phyloP scores from a whole-genome alignment of 345 rosid genomes.

The Heritiera littoralis region DNA sequence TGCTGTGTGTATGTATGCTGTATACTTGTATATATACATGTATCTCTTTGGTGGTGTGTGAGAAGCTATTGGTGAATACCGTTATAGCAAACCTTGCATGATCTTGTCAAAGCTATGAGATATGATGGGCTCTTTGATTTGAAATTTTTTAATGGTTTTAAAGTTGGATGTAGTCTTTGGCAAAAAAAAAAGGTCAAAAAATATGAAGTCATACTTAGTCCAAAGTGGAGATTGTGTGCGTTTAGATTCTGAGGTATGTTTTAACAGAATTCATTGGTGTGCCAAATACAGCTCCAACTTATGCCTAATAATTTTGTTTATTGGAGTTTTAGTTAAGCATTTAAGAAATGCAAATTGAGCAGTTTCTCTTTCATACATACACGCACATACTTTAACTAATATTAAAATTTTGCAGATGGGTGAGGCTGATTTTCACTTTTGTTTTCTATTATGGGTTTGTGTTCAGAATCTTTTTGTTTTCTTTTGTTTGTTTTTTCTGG shows the following conservation, averaged over 20 bases:
- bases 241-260: neutral
- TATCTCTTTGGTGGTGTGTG: neutral
- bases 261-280: no score
- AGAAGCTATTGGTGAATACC: no score
- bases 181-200: neutral
- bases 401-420: neutral
- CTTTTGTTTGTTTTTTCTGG: constrained; percentile 1
- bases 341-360: neutral
- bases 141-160: neutral
- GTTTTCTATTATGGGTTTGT: neutral
- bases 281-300: neutral
- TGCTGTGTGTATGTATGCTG: neutral
- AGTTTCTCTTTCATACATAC: neutral
- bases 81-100: no score
- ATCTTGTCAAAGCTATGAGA: neutral
- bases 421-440: neutral
- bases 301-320: neutral
- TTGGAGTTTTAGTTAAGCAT: neutral
- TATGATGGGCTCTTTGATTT: neutral
- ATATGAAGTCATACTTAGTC: neutral
- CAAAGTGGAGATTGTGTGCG: neutral
- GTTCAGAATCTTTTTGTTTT: no score
- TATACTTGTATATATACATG: no score
- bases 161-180: neutral
- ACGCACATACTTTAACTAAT: neutral